Evolutionary conservation across 2,329 filamentous ascomycete species (phyloP), one percentile per base, ranked within the genome.

Genomic region (Hypoxylon sp.): DNA sequence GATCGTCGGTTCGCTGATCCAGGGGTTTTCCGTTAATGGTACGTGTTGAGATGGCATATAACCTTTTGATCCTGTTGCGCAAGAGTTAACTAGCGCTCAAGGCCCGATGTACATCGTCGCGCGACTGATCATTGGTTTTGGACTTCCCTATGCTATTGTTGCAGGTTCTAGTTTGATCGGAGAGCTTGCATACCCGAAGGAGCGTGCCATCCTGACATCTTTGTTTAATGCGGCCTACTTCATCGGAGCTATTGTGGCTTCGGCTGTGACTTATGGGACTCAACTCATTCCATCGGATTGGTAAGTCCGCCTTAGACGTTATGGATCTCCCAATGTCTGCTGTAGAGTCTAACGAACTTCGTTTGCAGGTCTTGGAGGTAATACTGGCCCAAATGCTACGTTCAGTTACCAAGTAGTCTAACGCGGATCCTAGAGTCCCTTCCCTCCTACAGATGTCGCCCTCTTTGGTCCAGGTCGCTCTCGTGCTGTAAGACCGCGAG

Each of bases 191-290:
- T 85, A 90, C 73, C 88, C 88, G 2, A 89, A 88, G 74, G 87
- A 90, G 76, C 85, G 88, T 67, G 81, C 87, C 0, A 80, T 86
- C n/a, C 72, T 90, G 59, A 88, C 86, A 0, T 87, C 86, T 5
- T 79, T 89, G 1, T 89, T 88, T 78, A 88, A 89, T 72, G 84
- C 86, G 0, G 87, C 84, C 1, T 88, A 86, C 75, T 88, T 86
- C 67, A 79, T 88, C 64, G 86, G 87, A 31, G 79, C 82, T 35
- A 87, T 88, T 48, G 71, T 81, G 1, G 83, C 86, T 0, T 84
- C 85, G 1, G 82, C 80, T 22, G 83, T 87, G 24, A 82, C 84
- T 0, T 83, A 86, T 59, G 81, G 81, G 29, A 87, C 86, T 3
- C 73, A 74, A 39, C 37, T 57, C 11, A 77, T 78, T 39, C 73